Conservation (phyloP, 495 filamentous ascomycete genomes). For the Talaromyces ruber region DNA sequence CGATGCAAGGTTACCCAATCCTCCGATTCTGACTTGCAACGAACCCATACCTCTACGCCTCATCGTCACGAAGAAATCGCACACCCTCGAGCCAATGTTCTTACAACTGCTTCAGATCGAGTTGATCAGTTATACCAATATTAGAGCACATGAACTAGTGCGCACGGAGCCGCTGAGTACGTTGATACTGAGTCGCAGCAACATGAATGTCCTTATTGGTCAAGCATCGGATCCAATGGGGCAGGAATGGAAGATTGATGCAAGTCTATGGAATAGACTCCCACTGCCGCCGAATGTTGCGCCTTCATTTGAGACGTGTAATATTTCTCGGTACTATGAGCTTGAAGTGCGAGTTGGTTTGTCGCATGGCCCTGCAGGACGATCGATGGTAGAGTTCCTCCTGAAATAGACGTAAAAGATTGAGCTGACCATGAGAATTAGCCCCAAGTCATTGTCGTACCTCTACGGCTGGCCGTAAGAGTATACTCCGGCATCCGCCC, state of each 20-base stretch:
- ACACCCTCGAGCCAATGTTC: constrained; percentile 53
- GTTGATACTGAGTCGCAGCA: constrained; percentile 59
- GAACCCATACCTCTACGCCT: constrained; percentile 74
- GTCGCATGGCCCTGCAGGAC: constrained; percentile 41
- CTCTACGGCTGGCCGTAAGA: constrained; percentile 67
- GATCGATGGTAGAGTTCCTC: constrained; percentile 40
- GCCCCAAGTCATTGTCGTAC: constrained; percentile 64
- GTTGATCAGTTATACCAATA: constrained; percentile 67
- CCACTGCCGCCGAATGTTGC: constrained; percentile 75
- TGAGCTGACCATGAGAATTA: constrained; percentile 20
- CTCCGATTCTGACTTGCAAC: constrained; percentile 83
- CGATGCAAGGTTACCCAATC: constrained; percentile 79
- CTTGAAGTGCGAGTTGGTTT: constrained; percentile 75
- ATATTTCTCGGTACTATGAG: constrained; percentile 72
- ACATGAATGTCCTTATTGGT: constrained; percentile 56
- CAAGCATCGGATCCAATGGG: constrained; percentile 48
- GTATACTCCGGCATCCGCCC: constrained; percentile 91
- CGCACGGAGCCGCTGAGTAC: constrained; percentile 59
- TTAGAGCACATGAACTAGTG: constrained; percentile 62
- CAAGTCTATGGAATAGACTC: constrained; percentile 56
- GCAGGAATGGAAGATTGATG: constrained; percentile 59
- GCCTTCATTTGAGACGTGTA: constrained; percentile 82
- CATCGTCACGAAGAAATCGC: constrained; percentile 63
- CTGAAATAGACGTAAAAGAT: not conserved
- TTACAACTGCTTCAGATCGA: constrained; percentile 74